Percentiles rank a stretch among this genome's conserved stretches.
phyloP scores from a whole-genome alignment of 768 basidiomycete genomes.

The Rhizopogon vinicolor region DNA sequence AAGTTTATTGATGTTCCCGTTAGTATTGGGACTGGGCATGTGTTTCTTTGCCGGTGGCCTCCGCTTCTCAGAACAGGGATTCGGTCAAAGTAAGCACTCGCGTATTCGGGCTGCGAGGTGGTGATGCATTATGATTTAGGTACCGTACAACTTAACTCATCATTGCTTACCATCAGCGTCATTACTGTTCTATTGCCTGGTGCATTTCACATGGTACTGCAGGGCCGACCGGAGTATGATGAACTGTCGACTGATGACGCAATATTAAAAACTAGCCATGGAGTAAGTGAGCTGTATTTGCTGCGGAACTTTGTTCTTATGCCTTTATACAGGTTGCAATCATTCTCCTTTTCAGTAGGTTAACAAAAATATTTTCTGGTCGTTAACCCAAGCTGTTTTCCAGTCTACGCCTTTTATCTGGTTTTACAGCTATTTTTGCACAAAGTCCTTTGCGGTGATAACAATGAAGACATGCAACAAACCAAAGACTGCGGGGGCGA shows the following conservation, averaged over 20 bases:
- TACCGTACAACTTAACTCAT: slow-evolving; percentile 23
- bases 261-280: slow-evolving; percentile 36
- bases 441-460: slow-evolving; percentile 35
- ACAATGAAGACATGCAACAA: not conserved
- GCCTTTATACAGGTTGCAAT: slow-evolving; percentile 28
- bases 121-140: not conserved
- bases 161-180: slow-evolving; percentile 30
- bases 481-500: no score
- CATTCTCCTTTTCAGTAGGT: slow-evolving; percentile 39
- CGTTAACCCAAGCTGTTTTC: not conserved
- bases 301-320: not conserved
- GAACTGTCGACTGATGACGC: slow-evolving; percentile 19
- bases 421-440: slow-evolving; percentile 44
- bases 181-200: slow-evolving; percentile 61
- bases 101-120: no score
- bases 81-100: slow-evolving; percentile 44
- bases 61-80: slow-evolving; percentile 66
- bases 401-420: slow-evolving; percentile 38
- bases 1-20: slow-evolving; percentile 53
- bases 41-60: slow-evolving; percentile 48
- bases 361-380: not conserved
- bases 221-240: slow-evolving; percentile 10
- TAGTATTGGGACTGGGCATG: slow-evolving; percentile 61
- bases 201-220: slow-evolving; percentile 55
- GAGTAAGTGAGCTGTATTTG: slow-evolving; percentile 21